phyloP scores from a whole-genome alignment of 2,329 filamentous ascomycete species.

The Ceratocystis destructans region DNA sequence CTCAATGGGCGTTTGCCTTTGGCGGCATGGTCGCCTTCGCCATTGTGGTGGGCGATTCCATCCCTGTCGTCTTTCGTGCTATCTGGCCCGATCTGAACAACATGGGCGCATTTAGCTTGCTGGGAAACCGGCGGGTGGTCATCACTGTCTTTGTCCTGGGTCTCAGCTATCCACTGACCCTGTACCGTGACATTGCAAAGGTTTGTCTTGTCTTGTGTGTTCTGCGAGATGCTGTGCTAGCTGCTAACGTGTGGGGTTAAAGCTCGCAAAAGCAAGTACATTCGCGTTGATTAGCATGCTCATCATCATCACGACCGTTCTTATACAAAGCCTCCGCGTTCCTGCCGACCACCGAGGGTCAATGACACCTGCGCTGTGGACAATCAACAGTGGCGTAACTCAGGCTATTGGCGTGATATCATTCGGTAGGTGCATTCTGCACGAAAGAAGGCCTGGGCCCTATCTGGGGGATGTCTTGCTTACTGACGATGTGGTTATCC shows the following conservation, averaged over 20 bases:
- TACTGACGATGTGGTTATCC: not conserved
- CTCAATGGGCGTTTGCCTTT: conserved; percentile 97
- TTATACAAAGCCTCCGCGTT: conserved; percentile 68
- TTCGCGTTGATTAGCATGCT: conserved; percentile 86
- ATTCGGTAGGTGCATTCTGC: conserved; percentile 50
- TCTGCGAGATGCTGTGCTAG: not conserved
- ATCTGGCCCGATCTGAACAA: conserved; percentile 63
- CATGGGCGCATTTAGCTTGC: conserved; percentile 64
- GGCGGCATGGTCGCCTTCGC: conserved; percentile 98
- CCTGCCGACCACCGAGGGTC: conserved; percentile 58
- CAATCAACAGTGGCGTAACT: conserved; percentile 79
- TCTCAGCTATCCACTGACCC: conserved; percentile 76
- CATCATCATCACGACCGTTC: conserved; percentile 74
- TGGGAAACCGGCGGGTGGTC: conserved; percentile 67
- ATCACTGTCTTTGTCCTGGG: conserved; percentile 80
- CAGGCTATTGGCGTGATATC: conserved; percentile 97
- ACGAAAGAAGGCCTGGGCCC: too few species aligned
- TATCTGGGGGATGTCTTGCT: not conserved
- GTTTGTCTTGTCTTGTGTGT: conserved; percentile 31
- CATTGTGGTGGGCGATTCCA: conserved; percentile 92
- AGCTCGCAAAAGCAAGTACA: conserved; percentile 93
- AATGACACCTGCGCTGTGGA: conserved; percentile 54
- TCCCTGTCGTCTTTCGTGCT: conserved; percentile 75
- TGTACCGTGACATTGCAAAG: conserved; percentile 97
- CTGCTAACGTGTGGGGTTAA: conserved; percentile 19